Conservation (phyloP, 2,329 filamentous ascomycete species). For the Aureobasidium subglaciale region DNA sequence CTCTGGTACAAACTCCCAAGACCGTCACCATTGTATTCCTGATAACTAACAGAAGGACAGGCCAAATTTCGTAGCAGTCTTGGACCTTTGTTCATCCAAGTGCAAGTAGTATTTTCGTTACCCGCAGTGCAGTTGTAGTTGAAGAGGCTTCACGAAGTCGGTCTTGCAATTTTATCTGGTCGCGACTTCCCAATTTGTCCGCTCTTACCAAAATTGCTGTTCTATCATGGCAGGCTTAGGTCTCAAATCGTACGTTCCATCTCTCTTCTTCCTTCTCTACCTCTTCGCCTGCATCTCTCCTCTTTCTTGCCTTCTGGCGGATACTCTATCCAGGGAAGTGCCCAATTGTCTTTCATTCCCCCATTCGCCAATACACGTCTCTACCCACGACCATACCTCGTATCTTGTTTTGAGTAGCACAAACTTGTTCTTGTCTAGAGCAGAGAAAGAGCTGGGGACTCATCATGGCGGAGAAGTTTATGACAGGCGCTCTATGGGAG, state of each 20-base stretch:
- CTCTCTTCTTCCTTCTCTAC: background rate
- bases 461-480: slow-evolving; percentile 1
- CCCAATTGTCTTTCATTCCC: background rate
- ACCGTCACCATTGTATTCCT: background rate
- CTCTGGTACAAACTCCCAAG: background rate
- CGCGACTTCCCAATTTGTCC: slow-evolving; percentile 5
- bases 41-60: too few relatives aligned
- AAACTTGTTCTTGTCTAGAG: background rate
- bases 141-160: background rate
- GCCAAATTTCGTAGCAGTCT: too few relatives aligned
- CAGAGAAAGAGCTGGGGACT: background rate
- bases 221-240: slow-evolving; percentile 9
- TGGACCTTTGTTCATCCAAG: too few relatives aligned
- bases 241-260: slow-evolving; percentile 12
- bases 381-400: background rate
- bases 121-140: background rate
- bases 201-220: slow-evolving; percentile 1
- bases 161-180: background rate
- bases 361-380: background rate
- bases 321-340: too few relatives aligned
- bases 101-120: background rate
- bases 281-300: too few relatives aligned
- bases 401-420: background rate
- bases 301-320: too few relatives aligned
- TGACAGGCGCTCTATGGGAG: slow-evolving; percentile 6